These are phyloP conservation scores for Chlorella sorokiniana DNA, from an alignment of 139 green algal species.

Conservation along the genomic window DNA sequence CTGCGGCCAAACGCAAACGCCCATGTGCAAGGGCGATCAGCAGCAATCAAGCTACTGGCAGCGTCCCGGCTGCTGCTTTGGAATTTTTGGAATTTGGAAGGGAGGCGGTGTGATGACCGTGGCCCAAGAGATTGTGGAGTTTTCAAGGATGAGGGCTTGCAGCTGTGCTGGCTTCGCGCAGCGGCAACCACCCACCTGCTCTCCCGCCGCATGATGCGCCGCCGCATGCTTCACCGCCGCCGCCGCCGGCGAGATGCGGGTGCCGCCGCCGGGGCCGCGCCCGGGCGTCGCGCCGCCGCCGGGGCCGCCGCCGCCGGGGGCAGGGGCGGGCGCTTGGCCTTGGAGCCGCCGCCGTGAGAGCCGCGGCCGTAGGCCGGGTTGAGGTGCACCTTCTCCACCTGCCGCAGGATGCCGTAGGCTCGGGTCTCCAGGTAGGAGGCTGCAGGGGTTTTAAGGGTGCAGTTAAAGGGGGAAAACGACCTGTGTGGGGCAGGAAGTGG, in stretches of 20 bases:
- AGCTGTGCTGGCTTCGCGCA: too few relatives aligned
- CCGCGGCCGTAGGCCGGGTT: background rate
- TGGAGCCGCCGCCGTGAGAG: background rate
- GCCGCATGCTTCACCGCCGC: background rate
- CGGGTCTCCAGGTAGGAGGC: conserved; percentile 88
- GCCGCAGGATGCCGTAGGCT: conserved; percentile 77
- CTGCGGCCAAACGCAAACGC: too few relatives aligned
- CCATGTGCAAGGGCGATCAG: too few relatives aligned
- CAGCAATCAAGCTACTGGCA: too few relatives aligned
- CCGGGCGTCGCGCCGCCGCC: background rate
- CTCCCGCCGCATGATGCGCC: background rate
- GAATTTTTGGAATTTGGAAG: too few relatives aligned
- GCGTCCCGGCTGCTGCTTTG: too few relatives aligned
- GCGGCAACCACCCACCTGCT: background rate
- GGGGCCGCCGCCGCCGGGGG: background rate
- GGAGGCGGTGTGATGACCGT: too few relatives aligned
- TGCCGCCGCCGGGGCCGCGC: background rate
- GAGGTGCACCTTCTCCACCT: conserved; percentile 60
- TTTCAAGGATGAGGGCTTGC: too few relatives aligned
- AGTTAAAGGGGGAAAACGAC: background rate
- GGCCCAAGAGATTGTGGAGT: too few relatives aligned
- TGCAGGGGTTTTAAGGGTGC: conserved; percentile 28
- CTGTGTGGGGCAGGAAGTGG: background rate
- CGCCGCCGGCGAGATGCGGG: conserved; percentile 1
- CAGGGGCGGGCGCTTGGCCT: conserved; percentile 15